Conservation (phyloP, 306 rosid species). For the Rubus idaeus region DNA sequence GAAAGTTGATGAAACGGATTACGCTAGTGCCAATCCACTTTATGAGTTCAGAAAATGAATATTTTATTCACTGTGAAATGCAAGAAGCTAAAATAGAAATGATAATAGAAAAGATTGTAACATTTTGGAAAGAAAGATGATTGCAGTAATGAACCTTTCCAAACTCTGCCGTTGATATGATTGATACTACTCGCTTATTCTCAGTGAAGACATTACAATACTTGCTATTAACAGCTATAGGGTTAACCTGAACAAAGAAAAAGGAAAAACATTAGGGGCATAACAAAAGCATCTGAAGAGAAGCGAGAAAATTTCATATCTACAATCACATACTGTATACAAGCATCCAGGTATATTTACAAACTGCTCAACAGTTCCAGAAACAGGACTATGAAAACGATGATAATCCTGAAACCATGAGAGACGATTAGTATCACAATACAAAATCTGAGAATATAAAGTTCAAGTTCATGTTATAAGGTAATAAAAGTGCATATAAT, state of each 20-base stretch:
- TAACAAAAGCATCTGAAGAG: not conserved
- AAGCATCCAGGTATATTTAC: slow-evolving; percentile 83
- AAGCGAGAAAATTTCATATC: slow-evolving; percentile 11
- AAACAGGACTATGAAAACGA: slow-evolving; percentile 86
- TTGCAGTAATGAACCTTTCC: slow-evolving; percentile 70
- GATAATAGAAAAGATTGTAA: slow-evolving; percentile 4
- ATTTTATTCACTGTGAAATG: not conserved
- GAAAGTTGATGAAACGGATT: slow-evolving; percentile 1
- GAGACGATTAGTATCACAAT: slow-evolving; percentile 12
- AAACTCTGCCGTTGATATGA: slow-evolving; percentile 69
- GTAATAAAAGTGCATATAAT: slow-evolving; percentile 6
- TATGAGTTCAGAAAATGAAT: not conserved
- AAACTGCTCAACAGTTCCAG: slow-evolving; percentile 72
- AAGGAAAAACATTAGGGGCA: not conserved
- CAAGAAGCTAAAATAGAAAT: not conserved
- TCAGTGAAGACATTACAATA: slow-evolving; percentile 96
- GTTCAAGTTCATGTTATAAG: slow-evolving; percentile 12
- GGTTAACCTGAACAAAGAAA: slow-evolving; percentile 65
- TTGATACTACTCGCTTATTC: slow-evolving; percentile 85
- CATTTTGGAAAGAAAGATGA: slow-evolving; percentile 23
- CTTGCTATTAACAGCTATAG: slow-evolving; percentile 97
- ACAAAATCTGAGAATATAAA: slow-evolving; percentile 12
- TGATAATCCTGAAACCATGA: slow-evolving; percentile 82
- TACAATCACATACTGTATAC: slow-evolving; percentile 65
- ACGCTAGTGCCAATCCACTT: not conserved